phyloP scores from a whole-genome alignment of 2,329 filamentous ascomycete species.

The Ascochyta viciae-villosae region DNA sequence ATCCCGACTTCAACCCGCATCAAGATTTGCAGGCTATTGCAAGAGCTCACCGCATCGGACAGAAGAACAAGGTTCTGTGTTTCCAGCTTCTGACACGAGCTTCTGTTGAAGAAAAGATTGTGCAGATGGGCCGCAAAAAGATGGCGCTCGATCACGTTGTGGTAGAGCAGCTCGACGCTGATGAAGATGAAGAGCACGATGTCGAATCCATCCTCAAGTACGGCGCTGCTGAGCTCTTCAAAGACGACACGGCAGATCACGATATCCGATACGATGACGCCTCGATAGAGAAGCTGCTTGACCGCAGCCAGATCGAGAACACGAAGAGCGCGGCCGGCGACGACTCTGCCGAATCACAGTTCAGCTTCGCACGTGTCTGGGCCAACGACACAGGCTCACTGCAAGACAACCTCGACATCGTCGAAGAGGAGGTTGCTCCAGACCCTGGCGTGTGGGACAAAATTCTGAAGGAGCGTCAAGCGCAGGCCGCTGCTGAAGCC shows the following conservation, averaged over 20 bases:
- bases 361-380: constrained; percentile 92
- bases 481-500: constrained; percentile 75
- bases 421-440: constrained; percentile 61
- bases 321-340: constrained; percentile 64
- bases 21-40: constrained; percentile 97
- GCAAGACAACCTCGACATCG: constrained; percentile 66
- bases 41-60: constrained; percentile 92
- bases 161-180: constrained; percentile 87
- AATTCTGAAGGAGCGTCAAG: constrained; percentile 84
- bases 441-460: constrained; percentile 84
- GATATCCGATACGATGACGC: constrained; percentile 82
- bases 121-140: constrained; percentile 94
- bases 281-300: constrained; percentile 88
- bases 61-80: constrained; percentile 93
- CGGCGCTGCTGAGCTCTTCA: constrained; percentile 86
- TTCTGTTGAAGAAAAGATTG: constrained; percentile 92
- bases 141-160: constrained; percentile 94
- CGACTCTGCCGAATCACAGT: constrained; percentile 76
- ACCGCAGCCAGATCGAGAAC: constrained; percentile 81
- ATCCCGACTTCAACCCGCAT: constrained; percentile 97
- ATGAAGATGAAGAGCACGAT: constrained; percentile 80
- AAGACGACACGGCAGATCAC: constrained; percentile 71
- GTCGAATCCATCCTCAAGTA: constrained; percentile 87
- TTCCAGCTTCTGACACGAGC: constrained; percentile 92
- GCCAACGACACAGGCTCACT: constrained; percentile 77